Conservation (phyloP, 2,329 filamentous ascomycete genomes). For the Biscogniauxia mediterranea region DNA sequence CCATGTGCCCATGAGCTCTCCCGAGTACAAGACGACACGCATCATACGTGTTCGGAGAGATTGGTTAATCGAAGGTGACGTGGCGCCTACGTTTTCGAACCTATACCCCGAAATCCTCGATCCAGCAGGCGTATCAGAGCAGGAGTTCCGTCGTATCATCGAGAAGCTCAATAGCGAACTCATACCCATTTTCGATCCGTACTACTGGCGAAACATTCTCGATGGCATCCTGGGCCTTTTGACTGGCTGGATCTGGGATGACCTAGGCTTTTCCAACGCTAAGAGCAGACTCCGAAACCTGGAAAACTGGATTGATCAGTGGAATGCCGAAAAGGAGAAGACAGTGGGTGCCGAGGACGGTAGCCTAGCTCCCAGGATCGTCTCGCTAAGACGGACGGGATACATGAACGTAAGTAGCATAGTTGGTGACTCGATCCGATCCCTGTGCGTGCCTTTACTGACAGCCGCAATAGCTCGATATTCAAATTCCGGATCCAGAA, state of each 20-base stretch:
- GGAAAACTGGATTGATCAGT: conserved; percentile 80
- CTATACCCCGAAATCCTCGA: conserved; percentile 95
- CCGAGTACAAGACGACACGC: conserved; percentile 73
- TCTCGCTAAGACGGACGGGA: conserved; percentile 76
- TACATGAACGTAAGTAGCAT: conserved; percentile 71
- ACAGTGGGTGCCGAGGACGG: conserved; percentile 50
- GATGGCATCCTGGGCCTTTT: conserved; percentile 77
- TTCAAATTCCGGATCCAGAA: conserved; percentile 77
- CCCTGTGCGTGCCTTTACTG: conserved; percentile 14
- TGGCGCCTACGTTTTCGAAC: conserved; percentile 91
- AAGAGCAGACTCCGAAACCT: conserved; percentile 70
- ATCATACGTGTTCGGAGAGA: conserved; percentile 90
- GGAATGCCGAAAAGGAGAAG: conserved; percentile 74
- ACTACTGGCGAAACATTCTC: conserved; percentile 70
- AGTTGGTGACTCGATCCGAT: neutral
- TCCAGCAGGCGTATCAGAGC: conserved; percentile 75
- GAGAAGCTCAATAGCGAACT: conserved; percentile 79
- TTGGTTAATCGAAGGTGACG: conserved; percentile 85
- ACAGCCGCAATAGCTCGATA: conserved; percentile 61
- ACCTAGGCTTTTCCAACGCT: conserved; percentile 72
- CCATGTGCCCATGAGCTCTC: conserved; percentile 76
- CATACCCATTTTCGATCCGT: conserved; percentile 76
- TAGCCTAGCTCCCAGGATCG: conserved; percentile 63
- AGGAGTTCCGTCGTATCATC: conserved; percentile 80
- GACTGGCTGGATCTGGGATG: conserved; percentile 95